Percentiles rank a stretch among this genome's conserved stretches.
Evolutionary conservation across 1,284 basidiomycete genomes (phyloP).

Genomic region (Entoloma clypeatum): DNA sequence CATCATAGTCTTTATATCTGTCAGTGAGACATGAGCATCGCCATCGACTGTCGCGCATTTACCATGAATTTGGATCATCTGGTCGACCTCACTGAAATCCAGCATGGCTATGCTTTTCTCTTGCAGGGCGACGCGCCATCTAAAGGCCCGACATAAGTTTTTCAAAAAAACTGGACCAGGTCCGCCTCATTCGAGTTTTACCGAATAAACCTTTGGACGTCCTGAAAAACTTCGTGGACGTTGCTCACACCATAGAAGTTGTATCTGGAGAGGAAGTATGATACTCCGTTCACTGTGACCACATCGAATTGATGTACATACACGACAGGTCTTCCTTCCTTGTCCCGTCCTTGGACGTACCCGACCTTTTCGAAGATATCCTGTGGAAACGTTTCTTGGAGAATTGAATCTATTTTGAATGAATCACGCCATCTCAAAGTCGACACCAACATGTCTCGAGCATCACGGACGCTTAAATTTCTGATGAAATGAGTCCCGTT

Average conservation of each 20-base stretch:
- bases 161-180: too few relatives aligned
- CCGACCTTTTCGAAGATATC: slow-evolving; percentile 67
- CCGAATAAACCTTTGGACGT: slow-evolving; percentile 70
- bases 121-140: slow-evolving; percentile 76
- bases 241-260: slow-evolving; percentile 69
- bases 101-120: slow-evolving; percentile 60
- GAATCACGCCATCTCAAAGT: slow-evolving; percentile 73
- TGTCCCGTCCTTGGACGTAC: slow-evolving; percentile 62
- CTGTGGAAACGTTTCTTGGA: slow-evolving; percentile 61
- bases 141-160: slow-evolving; percentile 28
- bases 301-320: slow-evolving; percentile 27
- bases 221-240: slow-evolving; percentile 65
- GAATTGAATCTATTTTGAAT: slow-evolving; percentile 57
- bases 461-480: slow-evolving; percentile 50
- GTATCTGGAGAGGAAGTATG: slow-evolving; percentile 40
- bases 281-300: background rate
- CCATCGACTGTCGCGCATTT: slow-evolving; percentile 11
- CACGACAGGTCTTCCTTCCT: slow-evolving; percentile 63
- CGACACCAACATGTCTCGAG: slow-evolving; percentile 59
- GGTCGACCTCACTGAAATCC: slow-evolving; percentile 71
- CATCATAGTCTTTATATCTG: slow-evolving; percentile 58
- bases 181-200: too few relatives aligned
- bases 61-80: slow-evolving; percentile 75
- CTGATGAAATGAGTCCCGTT: slow-evolving; percentile 29
- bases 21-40: slow-evolving; percentile 3